Conservation (phyloP, 1,284 basidiomycete species). For the Ceratobasidium papillatum region DNA sequence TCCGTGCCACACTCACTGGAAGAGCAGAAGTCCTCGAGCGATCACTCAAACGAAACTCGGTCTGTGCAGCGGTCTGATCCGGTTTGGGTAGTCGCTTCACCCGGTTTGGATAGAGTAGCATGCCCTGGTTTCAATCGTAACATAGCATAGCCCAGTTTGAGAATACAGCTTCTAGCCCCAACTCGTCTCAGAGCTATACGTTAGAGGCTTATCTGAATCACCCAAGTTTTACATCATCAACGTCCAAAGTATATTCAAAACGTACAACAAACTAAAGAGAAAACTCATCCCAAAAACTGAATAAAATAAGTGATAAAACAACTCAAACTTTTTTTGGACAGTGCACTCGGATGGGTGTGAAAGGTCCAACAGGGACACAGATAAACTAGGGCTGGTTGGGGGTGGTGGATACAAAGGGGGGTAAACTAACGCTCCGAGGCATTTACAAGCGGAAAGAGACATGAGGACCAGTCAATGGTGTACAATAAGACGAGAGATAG, state of each 20-base stretch:
- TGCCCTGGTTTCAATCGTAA: too few relatives aligned
- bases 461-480: not conserved
- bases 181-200: too few relatives aligned
- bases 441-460: not conserved
- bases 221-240: not conserved
- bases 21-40: not conserved
- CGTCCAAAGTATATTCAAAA: not conserved
- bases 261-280: not conserved
- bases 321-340: not conserved
- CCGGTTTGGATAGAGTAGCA: too few relatives aligned
- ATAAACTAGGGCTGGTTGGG: not conserved
- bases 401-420: not conserved
- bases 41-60: not conserved
- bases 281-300: not conserved
- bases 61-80: not conserved
- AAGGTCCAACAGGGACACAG: not conserved
- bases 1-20: too few relatives aligned
- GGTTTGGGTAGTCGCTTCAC: not conserved
- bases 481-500: not conserved
- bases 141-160: too few relatives aligned
- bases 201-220: not conserved
- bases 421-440: not conserved
- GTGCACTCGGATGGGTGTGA: not conserved
- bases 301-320: constrained; percentile 12
- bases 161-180: too few relatives aligned